phyloP scores from a whole-genome alignment of 1,284 basidiomycete species.

The Microbotryum intermedium region DNA sequence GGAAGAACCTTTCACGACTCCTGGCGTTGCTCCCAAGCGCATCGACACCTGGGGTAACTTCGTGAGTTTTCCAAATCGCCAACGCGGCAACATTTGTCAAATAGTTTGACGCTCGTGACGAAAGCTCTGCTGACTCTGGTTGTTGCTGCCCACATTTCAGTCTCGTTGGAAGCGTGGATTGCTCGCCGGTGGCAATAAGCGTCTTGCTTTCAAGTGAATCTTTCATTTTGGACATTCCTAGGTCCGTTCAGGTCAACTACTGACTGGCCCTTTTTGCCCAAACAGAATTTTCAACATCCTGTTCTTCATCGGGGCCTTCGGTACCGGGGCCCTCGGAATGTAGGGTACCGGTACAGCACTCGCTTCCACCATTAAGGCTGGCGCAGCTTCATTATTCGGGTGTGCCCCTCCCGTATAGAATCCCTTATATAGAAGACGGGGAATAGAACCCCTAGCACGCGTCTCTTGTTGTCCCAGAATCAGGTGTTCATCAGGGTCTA shows the following conservation, averaged over 20 bases:
- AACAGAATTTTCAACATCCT: constrained; percentile 41
- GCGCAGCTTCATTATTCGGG: constrained; percentile 47
- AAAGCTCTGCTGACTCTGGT: too few species aligned
- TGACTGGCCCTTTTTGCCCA: background rate
- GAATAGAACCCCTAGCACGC: too few species aligned
- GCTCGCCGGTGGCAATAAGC: constrained; percentile 6
- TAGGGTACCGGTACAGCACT: constrained; percentile 43
- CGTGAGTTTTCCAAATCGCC: too few species aligned
- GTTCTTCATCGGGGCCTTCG: constrained; percentile 38
- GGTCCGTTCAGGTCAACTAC: background rate
- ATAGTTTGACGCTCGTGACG: too few species aligned
- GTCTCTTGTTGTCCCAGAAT: too few species aligned
- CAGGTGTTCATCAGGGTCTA: too few species aligned
- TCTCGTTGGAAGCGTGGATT: constrained; percentile 23
- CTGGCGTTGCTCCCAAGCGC: constrained; percentile 11
- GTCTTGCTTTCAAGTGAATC: constrained; percentile 9
- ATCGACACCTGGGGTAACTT: constrained; percentile 22
- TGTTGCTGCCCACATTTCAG: too few species aligned
- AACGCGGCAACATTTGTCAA: background rate
- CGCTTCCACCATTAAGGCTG: constrained; percentile 42
- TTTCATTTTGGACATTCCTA: too few species aligned
- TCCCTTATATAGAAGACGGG: too few species aligned
- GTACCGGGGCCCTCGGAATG: constrained; percentile 43
- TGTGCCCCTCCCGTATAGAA: constrained; percentile 44
- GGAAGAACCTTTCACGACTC: constrained; percentile 19